Conservation (phyloP, 331 rosid species). For the Phaseolus coccineus region DNA sequence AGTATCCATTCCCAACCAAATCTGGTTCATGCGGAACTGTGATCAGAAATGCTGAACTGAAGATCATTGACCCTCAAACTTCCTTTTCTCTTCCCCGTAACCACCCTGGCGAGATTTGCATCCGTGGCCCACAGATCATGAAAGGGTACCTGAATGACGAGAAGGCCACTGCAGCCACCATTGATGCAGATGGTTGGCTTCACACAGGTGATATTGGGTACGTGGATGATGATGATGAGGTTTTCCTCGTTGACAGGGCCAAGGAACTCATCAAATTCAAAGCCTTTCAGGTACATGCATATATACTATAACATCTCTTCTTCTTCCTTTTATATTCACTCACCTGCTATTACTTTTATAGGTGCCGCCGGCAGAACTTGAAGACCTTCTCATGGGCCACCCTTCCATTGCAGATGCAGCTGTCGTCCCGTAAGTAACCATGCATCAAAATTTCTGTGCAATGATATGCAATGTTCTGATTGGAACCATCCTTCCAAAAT, state of each 20-base stretch:
- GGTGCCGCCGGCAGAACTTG: slow-evolving; percentile 82
- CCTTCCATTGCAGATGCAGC: slow-evolving; percentile 70
- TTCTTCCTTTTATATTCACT: background rate
- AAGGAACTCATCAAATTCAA: slow-evolving; percentile 84
- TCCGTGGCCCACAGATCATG: slow-evolving; percentile 71
- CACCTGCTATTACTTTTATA: too few relatives aligned
- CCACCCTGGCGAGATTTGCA: slow-evolving; percentile 66
- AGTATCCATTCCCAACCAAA: slow-evolving; percentile 56
- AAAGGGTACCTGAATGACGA: slow-evolving; percentile 70
- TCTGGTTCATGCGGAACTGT: slow-evolving; percentile 68
- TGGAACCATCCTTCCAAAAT: too few relatives aligned
- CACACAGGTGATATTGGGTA: slow-evolving; percentile 83
- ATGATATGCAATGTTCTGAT: background rate
- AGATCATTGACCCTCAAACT: slow-evolving; percentile 52
- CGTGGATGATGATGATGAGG: slow-evolving; percentile 65
- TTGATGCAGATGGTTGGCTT: slow-evolving; percentile 75
- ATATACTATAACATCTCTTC: background rate
- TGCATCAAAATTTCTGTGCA: too few relatives aligned
- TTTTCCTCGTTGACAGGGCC: slow-evolving; percentile 70
- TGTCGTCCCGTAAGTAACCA: slow-evolving; percentile 60
- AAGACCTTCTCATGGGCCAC: slow-evolving; percentile 63
- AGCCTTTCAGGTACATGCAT: slow-evolving; percentile 67
- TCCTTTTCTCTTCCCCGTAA: slow-evolving; percentile 53
- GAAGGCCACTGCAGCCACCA: slow-evolving; percentile 57
- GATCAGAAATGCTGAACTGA: slow-evolving; percentile 65